Conservation (phyloP, 2,329 filamentous ascomycete genomes). For the Hirsutella rhossiliensis region DNA sequence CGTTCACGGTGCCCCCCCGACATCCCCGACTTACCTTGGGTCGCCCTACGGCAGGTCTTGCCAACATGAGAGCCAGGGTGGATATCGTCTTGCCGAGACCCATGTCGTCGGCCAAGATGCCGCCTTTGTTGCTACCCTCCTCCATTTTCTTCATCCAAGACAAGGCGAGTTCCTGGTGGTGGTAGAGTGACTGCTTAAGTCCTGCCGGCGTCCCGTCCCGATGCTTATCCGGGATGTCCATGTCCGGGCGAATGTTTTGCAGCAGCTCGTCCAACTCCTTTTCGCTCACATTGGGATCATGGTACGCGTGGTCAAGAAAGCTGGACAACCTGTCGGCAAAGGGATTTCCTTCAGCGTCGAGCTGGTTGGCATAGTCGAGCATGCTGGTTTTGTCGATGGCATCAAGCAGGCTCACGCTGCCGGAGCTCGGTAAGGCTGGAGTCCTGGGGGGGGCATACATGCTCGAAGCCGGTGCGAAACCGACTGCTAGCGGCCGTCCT, state of each 20-base stretch:
- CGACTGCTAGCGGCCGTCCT: not conserved
- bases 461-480: not conserved
- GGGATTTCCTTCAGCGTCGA: slow-evolving; percentile 23
- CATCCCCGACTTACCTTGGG: slow-evolving; percentile 22
- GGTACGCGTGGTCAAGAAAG: slow-evolving; percentile 21
- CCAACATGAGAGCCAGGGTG: slow-evolving; percentile 64
- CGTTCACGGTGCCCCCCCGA: slow-evolving; percentile 26
- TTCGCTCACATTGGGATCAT: slow-evolving; percentile 28
- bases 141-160: slow-evolving; percentile 80
- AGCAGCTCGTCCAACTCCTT: slow-evolving; percentile 60
- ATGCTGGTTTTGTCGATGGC: slow-evolving; percentile 25
- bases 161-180: slow-evolving; percentile 73
- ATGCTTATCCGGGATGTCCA: slow-evolving; percentile 47
- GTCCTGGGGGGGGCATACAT: not conserved
- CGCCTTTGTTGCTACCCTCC: slow-evolving; percentile 65
- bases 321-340: slow-evolving; percentile 19
- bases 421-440: not conserved
- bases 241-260: slow-evolving; percentile 61
- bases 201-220: slow-evolving; percentile 58
- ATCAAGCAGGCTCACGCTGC: slow-evolving; percentile 12
- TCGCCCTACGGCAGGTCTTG: slow-evolving; percentile 42
- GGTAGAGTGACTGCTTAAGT: slow-evolving; percentile 58
- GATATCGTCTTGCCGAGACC: slow-evolving; percentile 85
- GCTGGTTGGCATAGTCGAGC: slow-evolving; percentile 22
- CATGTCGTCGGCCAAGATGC: slow-evolving; percentile 89